These are phyloP conservation scores for Multifurca ochricompacta DNA, from an alignment of 768 basidiomycete genomes.

Conservation along the genomic window DNA sequence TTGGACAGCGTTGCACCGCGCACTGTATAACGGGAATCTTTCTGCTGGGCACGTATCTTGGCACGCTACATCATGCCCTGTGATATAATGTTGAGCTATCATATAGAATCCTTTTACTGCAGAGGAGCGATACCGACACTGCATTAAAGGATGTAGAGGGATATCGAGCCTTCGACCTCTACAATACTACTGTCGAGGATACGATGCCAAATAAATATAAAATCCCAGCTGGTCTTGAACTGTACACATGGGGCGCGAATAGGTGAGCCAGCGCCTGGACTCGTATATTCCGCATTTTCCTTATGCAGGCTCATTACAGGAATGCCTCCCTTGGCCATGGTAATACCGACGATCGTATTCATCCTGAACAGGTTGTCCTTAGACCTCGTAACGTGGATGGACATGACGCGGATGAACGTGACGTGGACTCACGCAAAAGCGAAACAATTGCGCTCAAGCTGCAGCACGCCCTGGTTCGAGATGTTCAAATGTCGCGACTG, in stretches of 20 bases:
- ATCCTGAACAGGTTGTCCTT: slow-evolving; percentile 71
- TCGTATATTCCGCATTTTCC: neutral
- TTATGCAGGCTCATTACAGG: slow-evolving; percentile 29
- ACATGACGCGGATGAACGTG: slow-evolving; percentile 17
- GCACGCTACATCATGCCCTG: neutral
- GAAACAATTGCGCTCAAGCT: slow-evolving; percentile 45
- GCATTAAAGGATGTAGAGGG: slow-evolving; percentile 78
- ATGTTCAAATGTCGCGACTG: slow-evolving; percentile 76
- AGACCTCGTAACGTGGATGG: slow-evolving; percentile 10
- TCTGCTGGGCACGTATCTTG: slow-evolving; percentile 48
- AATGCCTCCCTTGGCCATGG: slow-evolving; percentile 86
- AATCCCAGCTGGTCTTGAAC: slow-evolving; percentile 35
- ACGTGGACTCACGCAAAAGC: too few relatives aligned
- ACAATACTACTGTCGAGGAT: slow-evolving; percentile 41
- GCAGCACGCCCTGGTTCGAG: slow-evolving; percentile 50
- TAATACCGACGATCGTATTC: slow-evolving; percentile 66
- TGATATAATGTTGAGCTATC: neutral
- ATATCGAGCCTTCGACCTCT: slow-evolving; percentile 87
- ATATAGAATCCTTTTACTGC: slow-evolving; percentile 62
- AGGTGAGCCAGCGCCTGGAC: slow-evolving; percentile 7
- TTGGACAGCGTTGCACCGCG: slow-evolving; percentile 88
- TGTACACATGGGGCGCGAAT: slow-evolving; percentile 87
- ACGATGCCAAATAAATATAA: slow-evolving; percentile 12
- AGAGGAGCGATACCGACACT: slow-evolving; percentile 63
- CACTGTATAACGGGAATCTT: slow-evolving; percentile 73